Evolutionary conservation across 495 filamentous ascomycete species (phyloP).

Genomic region (Aspergillus haitiensis): DNA sequence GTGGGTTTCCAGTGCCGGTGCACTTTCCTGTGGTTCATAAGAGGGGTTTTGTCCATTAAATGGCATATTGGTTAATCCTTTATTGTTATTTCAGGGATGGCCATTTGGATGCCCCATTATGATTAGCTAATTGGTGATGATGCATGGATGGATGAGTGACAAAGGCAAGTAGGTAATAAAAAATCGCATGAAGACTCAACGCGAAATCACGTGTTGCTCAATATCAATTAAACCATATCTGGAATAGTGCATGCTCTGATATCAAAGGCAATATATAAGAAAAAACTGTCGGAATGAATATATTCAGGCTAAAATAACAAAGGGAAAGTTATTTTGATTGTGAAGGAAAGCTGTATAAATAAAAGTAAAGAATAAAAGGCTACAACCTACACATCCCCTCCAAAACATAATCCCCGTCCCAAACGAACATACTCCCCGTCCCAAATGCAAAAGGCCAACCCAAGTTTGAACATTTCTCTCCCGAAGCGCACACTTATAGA

Average conservation of each 20-base stretch:
- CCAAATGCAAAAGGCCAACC: slow-evolving; percentile 26
- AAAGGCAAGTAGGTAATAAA: neutral
- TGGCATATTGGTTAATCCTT: neutral
- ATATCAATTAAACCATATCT: neutral
- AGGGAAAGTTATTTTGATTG: neutral
- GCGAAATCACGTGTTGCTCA: slow-evolving; percentile 29
- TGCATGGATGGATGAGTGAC: neutral
- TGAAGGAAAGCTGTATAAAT: neutral
- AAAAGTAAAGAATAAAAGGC: neutral
- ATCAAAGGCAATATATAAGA: neutral
- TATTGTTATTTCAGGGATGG: slow-evolving; percentile 12
- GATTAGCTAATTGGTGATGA: neutral
- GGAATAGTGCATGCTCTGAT: slow-evolving; percentile 14
- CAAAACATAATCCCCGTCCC: slow-evolving; percentile 18
- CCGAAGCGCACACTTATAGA: neutral
- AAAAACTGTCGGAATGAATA: neutral
- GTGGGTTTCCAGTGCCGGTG: neutral
- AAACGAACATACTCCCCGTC: slow-evolving; percentile 18
- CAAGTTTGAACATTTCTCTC: slow-evolving; percentile 2
- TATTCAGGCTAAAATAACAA: slow-evolving; percentile 7
- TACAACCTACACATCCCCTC: neutral
- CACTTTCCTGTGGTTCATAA: slow-evolving; percentile 3
- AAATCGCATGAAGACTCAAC: slow-evolving; percentile 15
- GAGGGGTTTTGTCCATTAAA: slow-evolving; percentile 28
- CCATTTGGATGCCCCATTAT: slow-evolving; percentile 37